phyloP scores from a whole-genome alignment of 345 rosid species.

The Eucalyptus sp. region DNA sequence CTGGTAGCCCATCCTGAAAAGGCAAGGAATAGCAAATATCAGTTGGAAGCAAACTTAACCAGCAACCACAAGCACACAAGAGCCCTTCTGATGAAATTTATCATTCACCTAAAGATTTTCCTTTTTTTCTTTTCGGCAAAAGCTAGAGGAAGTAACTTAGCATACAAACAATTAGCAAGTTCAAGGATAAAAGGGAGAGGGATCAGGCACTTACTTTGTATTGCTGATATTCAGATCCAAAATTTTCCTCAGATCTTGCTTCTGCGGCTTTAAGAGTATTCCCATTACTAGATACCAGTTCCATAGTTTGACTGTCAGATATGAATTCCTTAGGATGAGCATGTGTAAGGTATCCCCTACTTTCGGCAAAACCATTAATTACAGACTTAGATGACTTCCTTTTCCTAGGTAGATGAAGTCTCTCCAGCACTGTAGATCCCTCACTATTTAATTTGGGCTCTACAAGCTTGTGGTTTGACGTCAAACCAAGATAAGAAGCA shows the following conservation, averaged over 20 bases:
- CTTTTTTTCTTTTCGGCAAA: neutral
- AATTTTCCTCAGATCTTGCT: constrained; percentile 20
- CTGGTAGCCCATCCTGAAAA: constrained; percentile 69
- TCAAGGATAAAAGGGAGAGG: neutral
- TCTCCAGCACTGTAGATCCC: constrained; percentile 44
- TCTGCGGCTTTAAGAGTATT: constrained; percentile 21
- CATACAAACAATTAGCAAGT: neutral
- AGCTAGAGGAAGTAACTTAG: neutral
- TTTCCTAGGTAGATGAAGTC: constrained; percentile 35
- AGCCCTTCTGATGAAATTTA: neutral
- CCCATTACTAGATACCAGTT: constrained; percentile 14
- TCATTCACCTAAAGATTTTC: neutral
- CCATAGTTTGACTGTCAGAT: constrained; percentile 20
- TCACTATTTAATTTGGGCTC: constrained; percentile 30
- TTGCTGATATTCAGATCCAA: constrained; percentile 14
- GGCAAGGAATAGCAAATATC: constrained; percentile 3
- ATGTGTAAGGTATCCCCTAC: constrained; percentile 29
- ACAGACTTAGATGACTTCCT: constrained; percentile 39
- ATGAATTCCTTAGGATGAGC: constrained; percentile 27
- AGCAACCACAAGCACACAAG: neutral
- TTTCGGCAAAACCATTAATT: constrained; percentile 43
- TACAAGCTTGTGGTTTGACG: constrained; percentile 24
- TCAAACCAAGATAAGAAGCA: constrained; percentile 77
- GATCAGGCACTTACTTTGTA: constrained; percentile 35
- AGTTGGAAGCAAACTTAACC: neutral